phyloP scores from a whole-genome alignment of 1,284 basidiomycete genomes.

The Agaricales sp. region DNA sequence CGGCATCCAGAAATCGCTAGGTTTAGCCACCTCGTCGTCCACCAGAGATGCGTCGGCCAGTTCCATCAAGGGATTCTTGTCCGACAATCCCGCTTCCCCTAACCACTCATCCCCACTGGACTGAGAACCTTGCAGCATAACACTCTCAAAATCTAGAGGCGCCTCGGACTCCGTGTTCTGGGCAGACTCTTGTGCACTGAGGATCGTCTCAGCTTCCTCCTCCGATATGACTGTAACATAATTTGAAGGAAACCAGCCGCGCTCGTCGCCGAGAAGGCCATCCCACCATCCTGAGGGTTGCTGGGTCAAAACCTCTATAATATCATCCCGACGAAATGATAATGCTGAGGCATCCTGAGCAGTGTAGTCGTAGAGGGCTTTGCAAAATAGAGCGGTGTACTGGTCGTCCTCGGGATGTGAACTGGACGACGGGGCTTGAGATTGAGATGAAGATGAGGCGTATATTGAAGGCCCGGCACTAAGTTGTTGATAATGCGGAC shows the following conservation, averaged over 20 bases:
- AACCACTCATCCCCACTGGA: conserved; percentile 30
- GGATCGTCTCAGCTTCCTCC: conserved; percentile 58
- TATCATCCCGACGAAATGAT: conserved; percentile 77
- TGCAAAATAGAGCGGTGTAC: conserved; percentile 73
- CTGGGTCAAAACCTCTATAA: conserved; percentile 90
- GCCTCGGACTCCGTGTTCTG: not conserved
- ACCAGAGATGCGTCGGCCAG: conserved; percentile 15
- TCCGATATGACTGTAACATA: conserved; percentile 79
- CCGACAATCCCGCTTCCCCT: conserved; percentile 26
- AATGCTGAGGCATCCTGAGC: conserved; percentile 84
- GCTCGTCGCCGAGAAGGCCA: conserved; percentile 78
- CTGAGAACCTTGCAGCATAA: not conserved
- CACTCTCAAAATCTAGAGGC: not conserved
- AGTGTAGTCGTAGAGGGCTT: conserved; percentile 88
- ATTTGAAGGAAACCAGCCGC: conserved; percentile 98
- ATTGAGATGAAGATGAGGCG: not conserved
- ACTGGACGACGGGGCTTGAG: not conserved
- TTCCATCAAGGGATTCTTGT: conserved; percentile 15
- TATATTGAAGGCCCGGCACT: not conserved
- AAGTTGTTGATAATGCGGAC: not conserved
- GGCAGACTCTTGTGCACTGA: not conserved
- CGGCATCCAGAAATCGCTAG: conserved; percentile 75
- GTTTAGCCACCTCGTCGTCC: conserved; percentile 25
- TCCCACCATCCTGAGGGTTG: conserved; percentile 99
- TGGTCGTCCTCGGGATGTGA: conserved; percentile 26